phyloP scores from a whole-genome alignment of 148 eudicot species.

The Amaranthus palmeri region DNA sequence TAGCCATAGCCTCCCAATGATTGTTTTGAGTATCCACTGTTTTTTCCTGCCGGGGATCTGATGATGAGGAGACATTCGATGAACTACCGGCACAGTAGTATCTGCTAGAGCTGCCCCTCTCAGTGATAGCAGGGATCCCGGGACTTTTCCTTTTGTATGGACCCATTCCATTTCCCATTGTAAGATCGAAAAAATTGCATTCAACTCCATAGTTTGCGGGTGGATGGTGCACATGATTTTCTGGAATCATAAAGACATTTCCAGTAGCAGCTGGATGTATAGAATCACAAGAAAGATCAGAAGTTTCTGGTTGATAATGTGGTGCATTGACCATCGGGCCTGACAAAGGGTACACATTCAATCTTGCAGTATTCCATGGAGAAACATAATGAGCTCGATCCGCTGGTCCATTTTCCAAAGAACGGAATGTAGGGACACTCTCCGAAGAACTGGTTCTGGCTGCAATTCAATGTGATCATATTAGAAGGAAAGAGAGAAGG shows the following conservation, averaged over 20 bases:
- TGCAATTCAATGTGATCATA: slow-evolving; percentile 26
- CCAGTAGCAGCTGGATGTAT: slow-evolving; percentile 45
- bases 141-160: slow-evolving; percentile 71
- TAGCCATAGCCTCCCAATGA: slow-evolving; percentile 43
- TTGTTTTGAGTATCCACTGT: slow-evolving; percentile 42
- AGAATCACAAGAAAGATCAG: slow-evolving; percentile 44
- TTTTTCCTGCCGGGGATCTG: slow-evolving; percentile 56
- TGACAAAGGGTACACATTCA: slow-evolving; percentile 42
- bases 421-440: slow-evolving; percentile 44
- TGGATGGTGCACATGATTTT: slow-evolving; percentile 52
- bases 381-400: slow-evolving; percentile 45
- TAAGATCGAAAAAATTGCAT: slow-evolving; percentile 44
- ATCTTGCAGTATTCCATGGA: slow-evolving; percentile 50
- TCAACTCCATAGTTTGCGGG: slow-evolving; percentile 55
- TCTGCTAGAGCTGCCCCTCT: slow-evolving; percentile 60
- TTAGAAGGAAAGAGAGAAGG: neutral
- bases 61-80: slow-evolving; percentile 41
- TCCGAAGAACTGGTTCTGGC: slow-evolving; percentile 48
- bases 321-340: slow-evolving; percentile 44
- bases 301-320: slow-evolving; percentile 46
- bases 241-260: slow-evolving; percentile 38
- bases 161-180: slow-evolving; percentile 45
- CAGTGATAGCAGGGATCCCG: slow-evolving; percentile 43
- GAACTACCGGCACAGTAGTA: slow-evolving; percentile 54
- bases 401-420: slow-evolving; percentile 44